Evolutionary conservation across 768 basidiomycete genomes (phyloP), one percentile per base, ranked within the genome.

Genomic region (Neoboletus magnificus): DNA sequence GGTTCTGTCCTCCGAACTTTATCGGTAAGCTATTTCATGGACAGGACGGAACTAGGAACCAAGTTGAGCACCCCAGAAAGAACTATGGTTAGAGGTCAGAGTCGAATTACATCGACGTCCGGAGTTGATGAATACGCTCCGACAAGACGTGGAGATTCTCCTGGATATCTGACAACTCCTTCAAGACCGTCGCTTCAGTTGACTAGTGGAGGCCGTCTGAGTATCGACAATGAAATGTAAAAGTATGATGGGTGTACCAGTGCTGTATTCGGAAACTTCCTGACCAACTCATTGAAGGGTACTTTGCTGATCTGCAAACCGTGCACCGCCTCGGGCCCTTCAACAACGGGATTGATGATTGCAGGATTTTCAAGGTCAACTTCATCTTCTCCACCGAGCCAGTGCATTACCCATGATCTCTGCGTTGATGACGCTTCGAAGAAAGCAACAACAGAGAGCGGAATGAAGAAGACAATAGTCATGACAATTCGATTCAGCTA

Each of bases 401-500:
- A 89, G 53, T 77, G 80, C 36, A 80, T 78, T 67, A 90, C 72
- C 87, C 89, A 91, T 10, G 68, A 72, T 58, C 82, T 78, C 58
- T 79, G 82, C 46, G 78, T 67, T 11, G 77, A 76, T 1, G 89
- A 79, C 1, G 66, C 62, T 73, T 97, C 95, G 63, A 77, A 88
- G 33, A 94, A 63, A 0, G 92, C 89, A 58, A 97, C 89, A 16
- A 79, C 48, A 4, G 78, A 74, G 30, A 97, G 76, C 4, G 93
- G 93, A 50, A 93, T 56, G 72, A 86, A 88, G 77, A 98, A 96
- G n/a, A 96, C 56, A 41, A 79, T 61, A 23, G 74, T 72, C 94
- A 98, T 96, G 51, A 91, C 78, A 61, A 76, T 66, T 50, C 86
- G 84, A 72, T 96, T 97, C 58, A 93, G 71, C 85, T 89, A 50